Evolutionary conservation across 441 rosid species (phyloP), one percentile per base, ranked within the genome.

Genomic region (Gossypium davidsonii): DNA sequence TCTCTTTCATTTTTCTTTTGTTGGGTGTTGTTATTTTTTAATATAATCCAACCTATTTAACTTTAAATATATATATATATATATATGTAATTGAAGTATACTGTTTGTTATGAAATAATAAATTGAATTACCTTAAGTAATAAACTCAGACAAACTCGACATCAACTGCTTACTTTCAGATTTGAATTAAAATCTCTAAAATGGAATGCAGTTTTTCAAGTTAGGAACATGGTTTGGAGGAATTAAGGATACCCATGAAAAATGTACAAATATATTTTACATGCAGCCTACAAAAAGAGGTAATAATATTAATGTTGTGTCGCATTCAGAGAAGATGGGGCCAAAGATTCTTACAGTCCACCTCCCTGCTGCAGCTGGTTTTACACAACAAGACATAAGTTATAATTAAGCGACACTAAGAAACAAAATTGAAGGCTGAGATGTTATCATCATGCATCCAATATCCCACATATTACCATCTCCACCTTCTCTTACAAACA

Each of bases 391-490:
- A 31, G 66, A 61, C 66, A 61, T 8, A 9, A 17, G 49, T 63
- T 4, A 1, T 63, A 37, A 63, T 17, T 10, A 63, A 1, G 55
- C 25, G 17, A 25, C 77, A 18, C 73, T 37, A 70, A 52, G 72
- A 49, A 75, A 82, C 81, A 80, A 80, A 76, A 4, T 1, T 73
- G 70, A 57, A 73, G 58, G 67, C 72, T 17, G 44, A 69, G 8
- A 42, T 42, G 75, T 6, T 34, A 34, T 1, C 51, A 74, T 71
- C 57, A 72, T 28, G 31, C 31, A 28, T 28, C 31, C 31, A 28
- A 28, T 28, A 28, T 74, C 80, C 74, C 67, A 17, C 67, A 15
- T 31, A 31, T 5, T 31, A 6, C 37, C 37, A 31, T 31, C 37
- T 31, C 37, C 2, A 1, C 39, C 39, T 5, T 34, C 39, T 6